Conservation (phyloP, 2,329 filamentous ascomycete genomes). For the Fusarium buharicum region DNA sequence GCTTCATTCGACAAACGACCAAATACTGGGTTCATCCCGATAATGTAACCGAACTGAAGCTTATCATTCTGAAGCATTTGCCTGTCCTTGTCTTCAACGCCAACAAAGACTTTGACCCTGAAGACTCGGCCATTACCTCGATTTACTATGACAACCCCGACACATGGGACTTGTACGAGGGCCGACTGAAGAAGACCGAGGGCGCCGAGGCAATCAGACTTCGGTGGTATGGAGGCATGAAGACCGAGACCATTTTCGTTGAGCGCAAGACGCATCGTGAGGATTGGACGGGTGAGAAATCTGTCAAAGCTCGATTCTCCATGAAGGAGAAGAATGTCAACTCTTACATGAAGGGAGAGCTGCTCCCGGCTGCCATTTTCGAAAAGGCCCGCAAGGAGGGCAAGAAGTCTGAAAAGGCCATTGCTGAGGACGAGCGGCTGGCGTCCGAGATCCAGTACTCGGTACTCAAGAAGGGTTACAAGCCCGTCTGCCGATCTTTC, state of each 20-base stretch:
- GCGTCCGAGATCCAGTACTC: constrained; percentile 95
- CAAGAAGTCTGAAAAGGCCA: constrained; percentile 92
- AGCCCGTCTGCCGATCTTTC: constrained; percentile 92
- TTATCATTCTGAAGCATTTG: constrained; percentile 97
- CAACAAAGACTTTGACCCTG: constrained; percentile 91
- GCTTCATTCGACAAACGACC: constrained; percentile 95
- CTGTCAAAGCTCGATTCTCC: constrained; percentile 94
- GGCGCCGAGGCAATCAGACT: constrained; percentile 96
- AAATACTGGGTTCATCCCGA: constrained; percentile 99
- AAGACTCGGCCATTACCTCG: constrained; percentile 94
- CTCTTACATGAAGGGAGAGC: constrained; percentile 82
- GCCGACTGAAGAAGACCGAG: constrained; percentile 96
- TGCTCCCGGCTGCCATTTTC: constrained; percentile 89
- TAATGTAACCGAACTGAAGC: constrained; percentile 97
- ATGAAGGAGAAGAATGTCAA: constrained; percentile 99
- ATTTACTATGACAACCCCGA: constrained; percentile 98
- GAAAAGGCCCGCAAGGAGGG: constrained; percentile 96
- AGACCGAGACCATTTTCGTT: constrained; percentile 93
- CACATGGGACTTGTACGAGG: constrained; percentile 93
- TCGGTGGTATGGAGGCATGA: constrained; percentile 98
- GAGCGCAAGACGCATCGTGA: constrained; percentile 98
- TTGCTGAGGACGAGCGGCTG: constrained; percentile 88
- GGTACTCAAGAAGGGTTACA: constrained; percentile 84
- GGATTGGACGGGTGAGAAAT: constrained; percentile 99
- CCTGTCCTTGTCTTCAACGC: constrained; percentile 97